Evolutionary conservation across 78 protist species (phyloP), one percentile per base, ranked within the genome.

Genomic region (Dictyostelium brefeldianum): DNA sequence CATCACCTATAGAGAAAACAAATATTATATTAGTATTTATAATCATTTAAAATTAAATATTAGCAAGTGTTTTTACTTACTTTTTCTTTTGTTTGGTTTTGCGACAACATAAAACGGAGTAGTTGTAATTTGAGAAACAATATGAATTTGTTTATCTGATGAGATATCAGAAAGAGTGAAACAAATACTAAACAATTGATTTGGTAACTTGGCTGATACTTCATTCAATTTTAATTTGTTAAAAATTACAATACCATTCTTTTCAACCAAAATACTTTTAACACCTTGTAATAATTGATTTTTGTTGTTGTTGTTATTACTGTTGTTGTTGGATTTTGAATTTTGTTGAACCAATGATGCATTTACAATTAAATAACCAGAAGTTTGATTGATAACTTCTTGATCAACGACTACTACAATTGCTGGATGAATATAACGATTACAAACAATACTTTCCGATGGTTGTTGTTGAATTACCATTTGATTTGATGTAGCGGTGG

Each of bases 211-310:
- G 48, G 51, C 56, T 1, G 89, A 36, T 43, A 65, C 18, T 22
- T 59, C 94, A 50, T 64, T 74, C 4, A 54, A 51, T 8, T 51
- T 59, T n/a, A 81, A 41, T 27, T 81, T 59, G 59, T 80, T 71
- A 17, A 54, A 69, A 29, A 77, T 69, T 5, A 81, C 84, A 67
- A 91, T 8, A 36, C 92, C 90, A 48, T 29, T 71, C 62, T 74
- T 69, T 29, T 91, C 95, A 50, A 91, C 90, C 3, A 73, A 27
- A 27, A 79, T 59, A 53, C 77, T 53, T 50, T 69, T 83, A 36
- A 91, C 90, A 56, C 95, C 95, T 25, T 91, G 95, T 1, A 91
- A 64, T 10, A 91, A 75, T 29, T 91, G 90, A 4, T 67, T 77
- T 22, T 80, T 77, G 1, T 75, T 75, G 53, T 67, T 83, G 36